Conservation (phyloP, 2,329 filamentous ascomycete genomes). For the Trichocomaceae sp. region DNA sequence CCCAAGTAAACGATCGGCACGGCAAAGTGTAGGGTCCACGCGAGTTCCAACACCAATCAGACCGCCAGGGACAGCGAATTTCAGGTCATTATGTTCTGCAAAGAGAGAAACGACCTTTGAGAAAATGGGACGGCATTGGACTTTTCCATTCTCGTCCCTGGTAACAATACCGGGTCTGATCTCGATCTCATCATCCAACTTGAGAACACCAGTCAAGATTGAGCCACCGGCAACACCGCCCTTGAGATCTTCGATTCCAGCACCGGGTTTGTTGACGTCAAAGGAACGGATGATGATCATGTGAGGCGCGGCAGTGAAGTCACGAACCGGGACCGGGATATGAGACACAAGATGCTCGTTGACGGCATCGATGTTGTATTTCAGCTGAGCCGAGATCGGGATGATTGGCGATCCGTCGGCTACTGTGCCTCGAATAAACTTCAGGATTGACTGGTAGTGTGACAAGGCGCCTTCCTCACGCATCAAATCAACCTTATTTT, state of each 20-base stretch:
- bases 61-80: conserved; percentile 95
- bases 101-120: conserved; percentile 91
- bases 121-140: conserved; percentile 96
- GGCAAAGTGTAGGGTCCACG: conserved; percentile 94
- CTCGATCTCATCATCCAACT: conserved; percentile 96
- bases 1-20: conserved; percentile 96
- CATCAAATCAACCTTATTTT: conserved; percentile 99
- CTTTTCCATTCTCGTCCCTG: conserved; percentile 84
- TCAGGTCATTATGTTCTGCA: conserved; percentile 96
- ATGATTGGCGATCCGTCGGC: conserved; percentile 93
- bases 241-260: conserved; percentile 96
- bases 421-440: conserved; percentile 96
- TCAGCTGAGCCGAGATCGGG: conserved; percentile 93
- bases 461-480: conserved; percentile 86
- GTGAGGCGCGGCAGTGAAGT: conserved; percentile 87
- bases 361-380: conserved; percentile 99
- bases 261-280: conserved; percentile 99
- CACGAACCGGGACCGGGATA: conserved; percentile 83
- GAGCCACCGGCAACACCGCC: conserved; percentile 96
- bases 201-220: conserved; percentile 93
- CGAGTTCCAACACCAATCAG: conserved; percentile 97
- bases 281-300: conserved; percentile 99
- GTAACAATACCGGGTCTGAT: conserved; percentile 98
- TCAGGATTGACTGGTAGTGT: conserved; percentile 94
- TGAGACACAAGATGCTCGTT: conserved; percentile 93